Percentiles rank a stretch among this genome's conserved stretches.
Evolutionary conservation across 129 eudicot genomes (phyloP).

Genomic region (Escallonia rubra): DNA sequence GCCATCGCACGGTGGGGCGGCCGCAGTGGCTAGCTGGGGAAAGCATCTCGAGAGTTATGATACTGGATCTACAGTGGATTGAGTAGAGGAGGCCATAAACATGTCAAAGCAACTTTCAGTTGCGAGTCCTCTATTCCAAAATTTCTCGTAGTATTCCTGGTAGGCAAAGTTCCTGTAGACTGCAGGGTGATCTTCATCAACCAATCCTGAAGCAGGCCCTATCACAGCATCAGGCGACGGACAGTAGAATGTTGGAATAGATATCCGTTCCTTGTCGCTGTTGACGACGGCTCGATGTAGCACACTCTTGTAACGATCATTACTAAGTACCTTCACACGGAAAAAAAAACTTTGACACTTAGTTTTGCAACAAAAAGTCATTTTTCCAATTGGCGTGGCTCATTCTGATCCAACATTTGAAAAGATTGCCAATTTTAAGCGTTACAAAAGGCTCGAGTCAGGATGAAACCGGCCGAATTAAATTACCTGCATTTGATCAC

Average conservation of each 20-base stretch:
- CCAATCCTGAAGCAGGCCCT: slow-evolving; percentile 26
- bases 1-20: too few species aligned
- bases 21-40: too few species aligned
- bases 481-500: slow-evolving; percentile 37
- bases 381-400: too few species aligned
- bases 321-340: slow-evolving; percentile 25
- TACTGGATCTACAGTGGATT: too few species aligned
- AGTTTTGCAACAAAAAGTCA: too few species aligned
- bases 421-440: too few species aligned
- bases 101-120: slow-evolving; percentile 28
- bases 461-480: too few species aligned
- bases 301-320: slow-evolving; percentile 36
- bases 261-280: slow-evolving; percentile 30
- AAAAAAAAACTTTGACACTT: background rate
- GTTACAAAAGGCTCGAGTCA: too few species aligned
- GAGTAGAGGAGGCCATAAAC: slow-evolving; percentile 17
- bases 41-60: too few species aligned
- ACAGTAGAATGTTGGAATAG: slow-evolving; percentile 44
- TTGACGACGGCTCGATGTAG: slow-evolving; percentile 52
- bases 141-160: slow-evolving; percentile 27
- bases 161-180: slow-evolving; percentile 26
- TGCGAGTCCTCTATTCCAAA: slow-evolving; percentile 39
- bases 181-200: slow-evolving; percentile 19
- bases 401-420: too few species aligned
- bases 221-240: slow-evolving; percentile 35